Evolutionary conservation across 495 filamentous ascomycete species (phyloP).

Genomic region (Aspergillus sclerotiicarbonarius): DNA sequence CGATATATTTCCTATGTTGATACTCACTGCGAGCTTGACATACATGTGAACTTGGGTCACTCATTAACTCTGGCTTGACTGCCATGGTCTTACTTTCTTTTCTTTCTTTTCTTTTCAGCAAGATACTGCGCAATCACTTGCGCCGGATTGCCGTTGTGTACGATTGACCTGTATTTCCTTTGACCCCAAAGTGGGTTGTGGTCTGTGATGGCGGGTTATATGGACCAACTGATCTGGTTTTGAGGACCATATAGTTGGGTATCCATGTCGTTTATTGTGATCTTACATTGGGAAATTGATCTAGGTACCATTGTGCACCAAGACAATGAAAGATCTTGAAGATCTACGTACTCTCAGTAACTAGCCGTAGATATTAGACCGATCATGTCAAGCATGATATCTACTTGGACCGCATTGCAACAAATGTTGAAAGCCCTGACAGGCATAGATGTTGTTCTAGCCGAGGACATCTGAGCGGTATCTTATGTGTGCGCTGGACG

Average conservation of each 20-base stretch:
- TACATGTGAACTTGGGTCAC: slow-evolving; percentile 13
- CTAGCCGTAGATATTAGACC: no score
- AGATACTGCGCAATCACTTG: slow-evolving; percentile 9
- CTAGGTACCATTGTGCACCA: slow-evolving; percentile 9
- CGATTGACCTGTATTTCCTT: slow-evolving; percentile 14
- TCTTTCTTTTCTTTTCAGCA: slow-evolving; percentile 22
- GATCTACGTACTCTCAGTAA: not conserved
- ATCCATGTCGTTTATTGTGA: slow-evolving; percentile 6
- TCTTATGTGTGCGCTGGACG: no score
- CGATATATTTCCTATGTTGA: slow-evolving; percentile 22
- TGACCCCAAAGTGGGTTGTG: slow-evolving; percentile 12
- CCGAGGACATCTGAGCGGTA: no score
- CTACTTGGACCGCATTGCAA: no score
- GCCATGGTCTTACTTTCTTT: slow-evolving; percentile 19
- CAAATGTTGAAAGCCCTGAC: no score
- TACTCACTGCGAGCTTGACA: slow-evolving; percentile 16
- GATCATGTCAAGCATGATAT: no score
- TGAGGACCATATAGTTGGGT: slow-evolving; percentile 10
- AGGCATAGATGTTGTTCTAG: no score
- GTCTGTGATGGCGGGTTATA: slow-evolving; percentile 21
- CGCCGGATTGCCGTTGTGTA: slow-evolving; percentile 9
- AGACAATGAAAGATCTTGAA: slow-evolving; percentile 10
- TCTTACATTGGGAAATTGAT: slow-evolving; percentile 15
- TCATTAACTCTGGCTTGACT: slow-evolving; percentile 22
- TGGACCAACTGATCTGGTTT: slow-evolving; percentile 13